Base-by-base conservation (phyloP, 1,139 yeast genomes). In the Suhomyces wounanorum region DNA sequence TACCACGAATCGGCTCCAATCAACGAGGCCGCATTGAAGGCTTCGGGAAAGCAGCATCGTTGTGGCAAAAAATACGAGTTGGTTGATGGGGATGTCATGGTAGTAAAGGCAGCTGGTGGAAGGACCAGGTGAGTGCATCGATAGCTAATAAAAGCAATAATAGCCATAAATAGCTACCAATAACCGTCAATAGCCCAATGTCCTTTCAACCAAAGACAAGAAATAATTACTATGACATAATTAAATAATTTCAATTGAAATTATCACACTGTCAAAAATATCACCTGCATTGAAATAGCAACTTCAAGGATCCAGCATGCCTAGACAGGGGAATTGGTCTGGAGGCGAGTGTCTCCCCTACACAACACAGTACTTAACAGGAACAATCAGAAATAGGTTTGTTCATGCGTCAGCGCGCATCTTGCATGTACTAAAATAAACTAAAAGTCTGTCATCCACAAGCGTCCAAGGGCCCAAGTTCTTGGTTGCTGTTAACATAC, bases 71-170 rank as follows among this genome's bases (percentile, higher is more conserved):
- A 79, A 52, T 89, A 89, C 61, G 65, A 74, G 2, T 82, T 89
- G 41, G 87, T 86, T 61, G 96, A 89, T 63, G 92, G 95, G 10
- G 96, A 90, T 65, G 78, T 89, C 26, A 67, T 87, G 38, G 69
- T 83, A 28, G 83, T 89, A 63, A 85, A 84, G 62, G 77, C 83
- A 1, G 81, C 68, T 1, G 69, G 70, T n/a, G 78, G 76, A 1
- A 69, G 69, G 48, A 52, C 64, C 16, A 56, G 69, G 48, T 66
- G 58, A 25, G 18, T 13, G 37, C 33, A 30, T 30, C 33, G 4
- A 21, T 21, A 6, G 6, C 23, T 21, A 21, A 21, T 4, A 6
- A 21, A 4, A 21, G 3, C 23, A 3, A 21, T 21, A 21, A 21
- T 6, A 21, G 3, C 6, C 23, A 21, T 21, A 21, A 21, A 21